Conservation (phyloP, 257 asterid genomes). For the Nicotiana tabacum region DNA sequence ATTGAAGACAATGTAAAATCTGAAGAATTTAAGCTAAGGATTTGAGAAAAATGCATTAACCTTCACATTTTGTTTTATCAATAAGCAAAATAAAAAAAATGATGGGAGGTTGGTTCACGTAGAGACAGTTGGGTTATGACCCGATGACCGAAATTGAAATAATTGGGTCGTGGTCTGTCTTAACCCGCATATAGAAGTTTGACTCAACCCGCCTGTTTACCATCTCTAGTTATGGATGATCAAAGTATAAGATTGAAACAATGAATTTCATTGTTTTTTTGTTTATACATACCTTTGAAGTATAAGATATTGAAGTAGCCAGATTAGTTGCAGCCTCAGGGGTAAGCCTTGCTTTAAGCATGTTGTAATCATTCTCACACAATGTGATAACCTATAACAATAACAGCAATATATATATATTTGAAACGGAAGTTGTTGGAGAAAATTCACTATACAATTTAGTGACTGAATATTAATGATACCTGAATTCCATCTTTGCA, state of each 20-base stretch:
- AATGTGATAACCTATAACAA: not conserved
- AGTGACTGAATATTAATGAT: not conserved
- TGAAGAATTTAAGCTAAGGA: too few species aligned
- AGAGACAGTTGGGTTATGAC: too few species aligned
- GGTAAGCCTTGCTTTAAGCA: not conserved
- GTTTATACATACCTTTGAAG: not conserved
- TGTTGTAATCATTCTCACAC: not conserved
- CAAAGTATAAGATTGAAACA: not conserved
- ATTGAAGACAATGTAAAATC: too few species aligned
- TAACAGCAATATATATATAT: not conserved
- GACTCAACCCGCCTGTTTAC: too few species aligned
- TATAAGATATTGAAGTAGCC: not conserved
- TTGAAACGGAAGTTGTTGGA: not conserved
- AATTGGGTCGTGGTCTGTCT: too few species aligned
- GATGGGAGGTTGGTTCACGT: too few species aligned
- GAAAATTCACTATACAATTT: not conserved
- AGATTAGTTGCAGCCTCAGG: not conserved
- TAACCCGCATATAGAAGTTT: too few species aligned
- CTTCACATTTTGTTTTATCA: too few species aligned
- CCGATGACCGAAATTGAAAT: too few species aligned
- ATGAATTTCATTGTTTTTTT: not conserved
- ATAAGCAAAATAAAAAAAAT: too few species aligned
- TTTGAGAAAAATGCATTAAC: too few species aligned
- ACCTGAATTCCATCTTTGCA: slow-evolving; percentile 26
- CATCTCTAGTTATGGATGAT: too few species aligned